A percentile compares a stretch with the other conserved stretches of the same genome.
These are phyloP conservation scores for Nemophila menziesii DNA, from an alignment of 257 asterid species.

Conservation along the genomic window DNA sequence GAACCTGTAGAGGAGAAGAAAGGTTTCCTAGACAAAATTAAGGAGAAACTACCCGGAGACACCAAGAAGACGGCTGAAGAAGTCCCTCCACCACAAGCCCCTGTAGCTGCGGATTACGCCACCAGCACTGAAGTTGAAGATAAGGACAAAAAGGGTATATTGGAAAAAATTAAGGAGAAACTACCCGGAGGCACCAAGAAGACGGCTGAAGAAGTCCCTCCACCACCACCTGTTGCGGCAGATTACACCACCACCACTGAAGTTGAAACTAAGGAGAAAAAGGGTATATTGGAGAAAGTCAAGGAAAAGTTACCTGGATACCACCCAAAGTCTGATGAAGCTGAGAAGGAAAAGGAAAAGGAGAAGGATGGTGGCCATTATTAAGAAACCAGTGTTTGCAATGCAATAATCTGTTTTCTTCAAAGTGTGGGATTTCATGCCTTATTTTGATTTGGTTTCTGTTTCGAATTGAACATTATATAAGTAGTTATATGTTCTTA, in stretches of 20 bases:
- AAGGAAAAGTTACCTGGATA: no score
- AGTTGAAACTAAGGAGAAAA: slow-evolving; percentile 45
- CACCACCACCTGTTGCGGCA: no score
- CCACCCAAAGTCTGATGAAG: no score
- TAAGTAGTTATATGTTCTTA: not conserved
- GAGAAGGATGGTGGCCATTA: slow-evolving; percentile 18
- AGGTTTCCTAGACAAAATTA: slow-evolving; percentile 63
- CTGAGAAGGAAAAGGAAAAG: slow-evolving; percentile 44
- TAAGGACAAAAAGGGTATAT: slow-evolving; percentile 66
- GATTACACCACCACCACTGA: no score
- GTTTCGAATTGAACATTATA: not conserved
- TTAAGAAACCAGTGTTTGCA: no score
- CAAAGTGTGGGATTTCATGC: slow-evolving; percentile 10
- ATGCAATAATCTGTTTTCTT: slow-evolving; percentile 3
- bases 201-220: slow-evolving; percentile 57
- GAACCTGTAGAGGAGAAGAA: slow-evolving; percentile 58
- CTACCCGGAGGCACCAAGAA: slow-evolving; percentile 67
- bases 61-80: slow-evolving; percentile 48
- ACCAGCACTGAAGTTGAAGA: slow-evolving; percentile 28
- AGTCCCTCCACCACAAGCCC: slow-evolving; percentile 20
- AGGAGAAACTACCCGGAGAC: slow-evolving; percentile 64
- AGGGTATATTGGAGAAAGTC: slow-evolving; percentile 17
- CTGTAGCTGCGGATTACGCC: slow-evolving; percentile 11
- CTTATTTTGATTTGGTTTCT: slow-evolving; percentile 6
- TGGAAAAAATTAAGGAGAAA: slow-evolving; percentile 92